Base-by-base conservation (phyloP, 768 basidiomycete species). In the Tulasnella sp. region DNA sequence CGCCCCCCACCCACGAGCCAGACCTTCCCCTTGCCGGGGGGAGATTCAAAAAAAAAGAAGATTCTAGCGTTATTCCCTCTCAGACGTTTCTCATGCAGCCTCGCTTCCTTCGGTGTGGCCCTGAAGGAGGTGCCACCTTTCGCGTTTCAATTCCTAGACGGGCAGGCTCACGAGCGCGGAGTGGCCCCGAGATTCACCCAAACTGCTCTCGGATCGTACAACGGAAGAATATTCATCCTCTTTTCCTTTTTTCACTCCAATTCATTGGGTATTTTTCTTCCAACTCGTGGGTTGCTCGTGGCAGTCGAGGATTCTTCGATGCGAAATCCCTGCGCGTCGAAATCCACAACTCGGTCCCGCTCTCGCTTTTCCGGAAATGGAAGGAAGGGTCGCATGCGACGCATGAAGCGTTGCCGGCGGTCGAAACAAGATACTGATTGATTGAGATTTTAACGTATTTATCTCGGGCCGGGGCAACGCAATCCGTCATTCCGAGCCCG, bases 131-230 rank as follows among this genome's bases (percentile, higher is more conserved):
- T 52, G 52, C 52, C 52, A 52, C 52, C 62, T 68, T n/a, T 68
- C 62, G 62, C 62, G 62, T 68, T 68, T 68, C 62, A 68, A 68
- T 68, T 27, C 62, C 62, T 31, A 6, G 62, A 68, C 62, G 31
- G 62, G 62, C 27, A 27, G 62, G 62, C n/a, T 68, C 62, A 68
- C n/a, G 62, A 31, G 62, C 62, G 62, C 62, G 62, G 62, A 68
- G 62, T 68, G 62, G 62, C 62, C 62, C 62, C 62, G 62, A 68
- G 62, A 18, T 68, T 68, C 62, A 68, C 27, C 62, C 62, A 68
- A 68, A 68, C 62, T 68, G 62, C n/a, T 68, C 62, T 68, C 62
- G 62, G 62, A 68, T 68, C 62, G 62, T 68, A 34, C 62, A 68
- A 68, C 62, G 62, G 62, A 68, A 68, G 62, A 68, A 68, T 68